Base-by-base conservation (phyloP, 2,329 filamentous ascomycete genomes). In the Proliferodiscus dingleyae region DNA sequence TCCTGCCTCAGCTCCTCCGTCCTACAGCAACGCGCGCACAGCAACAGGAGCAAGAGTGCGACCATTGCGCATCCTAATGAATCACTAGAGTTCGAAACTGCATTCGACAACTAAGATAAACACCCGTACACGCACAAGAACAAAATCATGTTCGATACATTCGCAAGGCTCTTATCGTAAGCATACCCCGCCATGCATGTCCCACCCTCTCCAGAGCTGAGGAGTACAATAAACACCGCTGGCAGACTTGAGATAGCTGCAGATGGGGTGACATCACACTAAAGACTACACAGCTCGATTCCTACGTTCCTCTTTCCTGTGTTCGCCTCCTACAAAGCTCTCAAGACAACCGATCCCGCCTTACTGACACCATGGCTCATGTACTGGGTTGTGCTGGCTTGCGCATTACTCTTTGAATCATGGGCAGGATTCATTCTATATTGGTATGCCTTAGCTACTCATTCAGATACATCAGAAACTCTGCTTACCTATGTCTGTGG, bases 351-450 rank as follows among this genome's bases (percentile, higher is more conserved):
- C 42, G 88, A 96, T 66, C 89, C 90, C 2, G 84, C 88, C 29
- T 83, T 94, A 64, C 77, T 96, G 49, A 88, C 88, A 53, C 91
- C 91, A 83, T 98, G 93, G 93, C 80, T 97, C 56, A 97, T 97
- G 86, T 98, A 97, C 77, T 98, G 91, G 86, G 89, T 95, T 50
- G 89, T 95, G 19, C 79, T 96, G 54, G 87, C 87, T 50, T 84
- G 87, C 65, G 80, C 83, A 59, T 75, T 90, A 46, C 78, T 93
- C 51, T 80, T 83, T 67, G 93, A 97, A 71, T 90, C 85, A 37
- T 95, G 89, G 80, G 82, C 86, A 46, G 81, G 84, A 60, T 95
- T 91, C 70, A 83, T 97, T 61, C 77, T 97, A 37, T 77, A 77
- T 65, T 97, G 89, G 85, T 83, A 69, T 42, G 70, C 19, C 28